Evolutionary conservation across 192 early-diverging fungal species (phyloP).

Genomic region (Piromyces finnis): DNA sequence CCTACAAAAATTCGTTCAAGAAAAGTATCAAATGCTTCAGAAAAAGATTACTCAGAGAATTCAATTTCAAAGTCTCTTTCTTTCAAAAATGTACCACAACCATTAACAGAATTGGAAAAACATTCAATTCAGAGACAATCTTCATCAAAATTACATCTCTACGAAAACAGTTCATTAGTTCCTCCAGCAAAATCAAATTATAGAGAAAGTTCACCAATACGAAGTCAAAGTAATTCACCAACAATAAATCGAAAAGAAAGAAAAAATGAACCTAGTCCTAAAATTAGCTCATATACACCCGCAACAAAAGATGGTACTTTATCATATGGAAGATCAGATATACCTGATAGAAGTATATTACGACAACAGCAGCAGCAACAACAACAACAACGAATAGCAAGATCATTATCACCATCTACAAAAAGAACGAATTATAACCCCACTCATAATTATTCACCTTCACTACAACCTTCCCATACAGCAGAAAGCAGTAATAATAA

Average conservation of each 20-base stretch:
- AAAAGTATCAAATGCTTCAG: not conserved
- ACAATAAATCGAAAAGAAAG: not conserved
- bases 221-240: not conserved
- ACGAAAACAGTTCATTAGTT: not conserved
- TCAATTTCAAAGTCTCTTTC: not conserved
- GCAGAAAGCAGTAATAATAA: not conserved
- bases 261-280: not conserved
- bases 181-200: not conserved
- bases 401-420: not conserved
- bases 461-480: not conserved
- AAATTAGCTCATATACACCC: not conserved
- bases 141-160: not conserved
- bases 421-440: not conserved
- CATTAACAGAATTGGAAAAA: not conserved
- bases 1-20: not conserved
- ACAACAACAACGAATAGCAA: not conserved
- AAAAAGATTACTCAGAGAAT: not conserved
- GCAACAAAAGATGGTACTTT: not conserved
- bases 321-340: not conserved
- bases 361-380: not conserved
- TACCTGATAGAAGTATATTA: not conserved
- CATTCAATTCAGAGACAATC: not conserved
- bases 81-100: not conserved
- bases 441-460: not conserved
- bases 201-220: not conserved